Base-by-base conservation (phyloP, 768 basidiomycete species). In the Lactarius hengduanensis region DNA sequence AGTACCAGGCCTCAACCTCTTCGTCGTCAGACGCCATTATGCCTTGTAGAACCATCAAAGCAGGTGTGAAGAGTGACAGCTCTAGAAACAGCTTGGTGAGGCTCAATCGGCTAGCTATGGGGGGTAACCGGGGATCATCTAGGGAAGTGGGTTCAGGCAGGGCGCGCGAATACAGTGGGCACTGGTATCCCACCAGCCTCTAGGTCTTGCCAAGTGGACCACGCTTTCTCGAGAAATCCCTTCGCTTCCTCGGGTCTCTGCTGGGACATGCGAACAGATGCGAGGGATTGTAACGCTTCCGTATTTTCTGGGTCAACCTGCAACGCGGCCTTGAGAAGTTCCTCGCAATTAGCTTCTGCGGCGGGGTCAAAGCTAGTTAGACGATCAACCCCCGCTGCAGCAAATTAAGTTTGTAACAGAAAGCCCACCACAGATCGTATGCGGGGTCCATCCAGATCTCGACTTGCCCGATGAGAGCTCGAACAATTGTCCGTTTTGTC, bases 371-470 rank as follows among this genome's bases (percentile, higher is more conserved):
- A 87, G 74, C 94, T 96, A 30, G 20, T 43, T 16, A 36, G n/a
- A 30, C 43, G 15, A 34, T 34, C 55, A 61, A 65, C 53, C n/a
- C 59, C n/a, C 59, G 38, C 30, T 13, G 58, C 57, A 3, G 28
- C 30, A 36, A 57, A 26, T n/a, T 40, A 45, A 6, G 16, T 16
- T 13, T 45, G 32, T n/a, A 15, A 54, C 26, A 9, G 45, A 36
- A 40, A 38, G 74, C 86, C 59, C 72, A 90, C 94, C 94, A 96
- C 59, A 96, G 80, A 80, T 96, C 93, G 70, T 89, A 88, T 2
- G 83, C 82, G 36, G 90, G 90, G 72, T 95, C 91, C 94, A 97
- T 96, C 94, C 94, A 97, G 18, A 96, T 91, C 74, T 96, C 95
- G 30, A 96, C 89, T 83, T 95, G 94, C 9, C 90, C 90, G 36